These are phyloP conservation scores for Myriosclerotinia curreyana DNA, from an alignment of 2,329 filamentous ascomycete species.

Conservation along the genomic window DNA sequence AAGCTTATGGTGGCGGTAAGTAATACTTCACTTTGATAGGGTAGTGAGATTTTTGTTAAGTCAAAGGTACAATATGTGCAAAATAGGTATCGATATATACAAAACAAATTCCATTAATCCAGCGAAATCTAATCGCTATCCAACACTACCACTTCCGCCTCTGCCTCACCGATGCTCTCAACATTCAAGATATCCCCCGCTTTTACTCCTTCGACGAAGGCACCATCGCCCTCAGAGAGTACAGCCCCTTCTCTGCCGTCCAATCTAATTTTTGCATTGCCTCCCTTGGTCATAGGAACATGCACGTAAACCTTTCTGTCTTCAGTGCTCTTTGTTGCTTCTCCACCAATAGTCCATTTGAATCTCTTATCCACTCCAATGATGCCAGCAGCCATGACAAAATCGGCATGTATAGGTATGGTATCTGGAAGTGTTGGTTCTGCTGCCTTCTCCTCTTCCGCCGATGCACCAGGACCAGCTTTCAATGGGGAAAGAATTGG, in stretches of 20 bases:
- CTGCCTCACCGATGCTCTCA: constrained; percentile 63
- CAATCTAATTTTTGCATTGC: constrained; percentile 68
- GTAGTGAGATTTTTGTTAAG: background rate
- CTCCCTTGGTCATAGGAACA: constrained; percentile 73
- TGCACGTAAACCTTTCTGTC: constrained; percentile 75
- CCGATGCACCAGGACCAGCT: constrained; percentile 59
- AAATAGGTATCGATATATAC: background rate
- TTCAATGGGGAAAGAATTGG: constrained; percentile 73
- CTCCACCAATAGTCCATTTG: constrained; percentile 66
- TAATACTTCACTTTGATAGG: background rate
- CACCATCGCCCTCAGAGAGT: constrained; percentile 75
- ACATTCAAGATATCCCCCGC: constrained; percentile 62
- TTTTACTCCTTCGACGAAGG: constrained; percentile 65
- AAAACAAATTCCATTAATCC: background rate
- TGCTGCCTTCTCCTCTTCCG: constrained; percentile 60
- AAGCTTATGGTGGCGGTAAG: background rate
- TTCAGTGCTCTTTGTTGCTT: constrained; percentile 50
- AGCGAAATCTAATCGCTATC: constrained; percentile 24
- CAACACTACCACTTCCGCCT: constrained; percentile 29
- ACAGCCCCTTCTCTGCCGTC: constrained; percentile 64
- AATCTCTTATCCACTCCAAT: constrained; percentile 64
- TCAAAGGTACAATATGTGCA: background rate
- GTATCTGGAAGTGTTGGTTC: constrained; percentile 60
- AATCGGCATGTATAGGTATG: constrained; percentile 81
- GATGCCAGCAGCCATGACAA: constrained; percentile 77